Evolutionary conservation across 768 basidiomycete genomes (phyloP), one percentile per base, ranked within the genome.

Genomic region (Termitomyces sp.): DNA sequence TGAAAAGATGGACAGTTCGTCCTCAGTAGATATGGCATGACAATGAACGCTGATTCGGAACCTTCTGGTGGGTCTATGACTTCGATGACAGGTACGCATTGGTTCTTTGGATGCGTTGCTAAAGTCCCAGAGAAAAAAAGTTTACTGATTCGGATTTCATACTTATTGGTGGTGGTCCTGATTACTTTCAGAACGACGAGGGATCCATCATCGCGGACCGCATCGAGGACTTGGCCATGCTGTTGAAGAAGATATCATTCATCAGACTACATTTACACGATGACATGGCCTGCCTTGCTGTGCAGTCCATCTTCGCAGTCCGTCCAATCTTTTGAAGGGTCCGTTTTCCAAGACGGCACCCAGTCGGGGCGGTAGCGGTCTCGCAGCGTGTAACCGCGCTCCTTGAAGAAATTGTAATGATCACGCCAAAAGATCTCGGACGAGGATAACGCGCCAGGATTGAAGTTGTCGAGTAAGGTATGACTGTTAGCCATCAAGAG

Each of bases 41-140:
- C 64, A 1, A 69, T n/a, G 15, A 64, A 52, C 13, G 27, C 18
- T 1, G 22, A 16, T 22, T 56, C 50, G 1, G 44, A 52, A 18
- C 64, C 61, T 43, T 62, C 59, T 1, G 56, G 64, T 25, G 56
- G 33, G 20, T 50, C 33, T 2, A 67, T 41, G 5, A 54, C 51
- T 0, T 64, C 62, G 18, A 59, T 52, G 12, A 73, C 38, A 0
- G 68, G 72, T 3, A 71, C 63, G 7, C 71, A 73, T 29, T 68
- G 68, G 16, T 74, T 76, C 15, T 53, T 47, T 22, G 68, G 50
- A 52, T 69, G 41, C 11, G 41, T 36, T 3, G 41, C 20, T 2
- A 62, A 43, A 1, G 38, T 29, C 27, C 46, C 55, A 5, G 56
- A 40, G 3, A 60, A 63, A 33, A 64, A 52, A 66, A 64, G 57